These are phyloP conservation scores for Crithidia sp. DNA, from an alignment of 208 protist genomes.

Conservation along the genomic window DNA sequence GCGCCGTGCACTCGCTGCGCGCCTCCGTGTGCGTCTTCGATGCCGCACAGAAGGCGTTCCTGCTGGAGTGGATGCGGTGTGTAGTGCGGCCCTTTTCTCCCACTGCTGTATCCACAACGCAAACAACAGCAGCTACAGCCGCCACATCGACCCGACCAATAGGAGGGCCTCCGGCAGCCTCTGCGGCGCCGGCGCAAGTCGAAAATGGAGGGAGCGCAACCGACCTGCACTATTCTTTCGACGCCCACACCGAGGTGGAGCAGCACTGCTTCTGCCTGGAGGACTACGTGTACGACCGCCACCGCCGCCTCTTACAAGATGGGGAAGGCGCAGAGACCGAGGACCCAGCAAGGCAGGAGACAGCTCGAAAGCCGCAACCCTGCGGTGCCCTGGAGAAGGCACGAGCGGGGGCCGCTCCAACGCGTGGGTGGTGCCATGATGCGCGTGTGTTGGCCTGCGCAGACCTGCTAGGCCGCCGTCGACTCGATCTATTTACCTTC, in stretches of 20 bases:
- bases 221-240: constrained; percentile 4
- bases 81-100: neutral
- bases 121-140: neutral
- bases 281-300: constrained; percentile 24
- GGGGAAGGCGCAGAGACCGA: neutral
- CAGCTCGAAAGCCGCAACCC: neutral
- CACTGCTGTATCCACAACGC: neutral
- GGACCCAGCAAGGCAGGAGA: neutral
- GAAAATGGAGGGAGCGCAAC: neutral
- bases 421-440: constrained; percentile 5
- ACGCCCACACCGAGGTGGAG: constrained; percentile 11
- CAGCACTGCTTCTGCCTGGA: constrained; percentile 5
- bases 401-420: constrained; percentile 5
- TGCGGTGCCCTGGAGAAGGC: neutral
- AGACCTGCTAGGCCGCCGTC: constrained; percentile 9
- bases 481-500: constrained; percentile 12
- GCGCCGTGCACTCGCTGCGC: constrained; percentile 25
- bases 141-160: too few species aligned
- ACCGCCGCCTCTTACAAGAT: neutral
- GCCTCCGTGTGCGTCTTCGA: constrained; percentile 30
- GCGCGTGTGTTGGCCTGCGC: constrained; percentile 10
- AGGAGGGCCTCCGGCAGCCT: too few species aligned
- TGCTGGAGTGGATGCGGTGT: constrained; percentile 16
- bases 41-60: constrained; percentile 16
- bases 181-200: neutral